A percentile compares a stretch with the other conserved stretches of the same genome.
Evolutionary conservation across 2,329 filamentous ascomycete genomes (phyloP).

Genomic region (Cadophora gregata): DNA sequence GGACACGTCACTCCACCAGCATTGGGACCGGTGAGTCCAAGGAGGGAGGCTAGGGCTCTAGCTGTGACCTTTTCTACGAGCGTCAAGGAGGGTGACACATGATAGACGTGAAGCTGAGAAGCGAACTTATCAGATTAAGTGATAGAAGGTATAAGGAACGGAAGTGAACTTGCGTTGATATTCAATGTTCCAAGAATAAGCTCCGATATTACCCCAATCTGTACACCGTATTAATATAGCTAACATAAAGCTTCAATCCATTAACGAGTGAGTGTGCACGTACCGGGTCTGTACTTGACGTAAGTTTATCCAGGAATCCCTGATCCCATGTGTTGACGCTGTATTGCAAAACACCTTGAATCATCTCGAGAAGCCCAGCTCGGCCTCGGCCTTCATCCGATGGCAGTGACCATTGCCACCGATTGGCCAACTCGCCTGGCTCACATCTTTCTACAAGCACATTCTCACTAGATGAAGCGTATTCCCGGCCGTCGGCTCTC

Average conservation of each 20-base stretch:
- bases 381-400: too few species aligned
- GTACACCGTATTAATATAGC: too few species aligned
- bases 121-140: constrained; percentile 23
- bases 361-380: too few species aligned
- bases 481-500: too few species aligned
- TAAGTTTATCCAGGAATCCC: constrained; percentile 96
- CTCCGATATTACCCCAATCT: constrained; percentile 85
- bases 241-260: too few species aligned
- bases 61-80: constrained; percentile 87
- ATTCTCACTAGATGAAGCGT: too few species aligned
- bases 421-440: constrained; percentile 66
- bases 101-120: constrained; percentile 80
- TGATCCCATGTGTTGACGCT: constrained; percentile 99
- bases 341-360: constrained; percentile 83
- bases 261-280: constrained; percentile 35
- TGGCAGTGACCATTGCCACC: too few species aligned
- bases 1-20: constrained; percentile 74
- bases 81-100: constrained; percentile 88
- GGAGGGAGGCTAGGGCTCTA: constrained; percentile 73
- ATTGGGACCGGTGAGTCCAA: constrained; percentile 73
- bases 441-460: too few species aligned
- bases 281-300: constrained; percentile 83
- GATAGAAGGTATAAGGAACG: neutral
- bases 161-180: constrained; percentile 79
- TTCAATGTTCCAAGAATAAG: constrained; percentile 85